Base-by-base conservation (phyloP, 2,329 filamentous ascomycete species). In the Parastagonospora avenae region DNA sequence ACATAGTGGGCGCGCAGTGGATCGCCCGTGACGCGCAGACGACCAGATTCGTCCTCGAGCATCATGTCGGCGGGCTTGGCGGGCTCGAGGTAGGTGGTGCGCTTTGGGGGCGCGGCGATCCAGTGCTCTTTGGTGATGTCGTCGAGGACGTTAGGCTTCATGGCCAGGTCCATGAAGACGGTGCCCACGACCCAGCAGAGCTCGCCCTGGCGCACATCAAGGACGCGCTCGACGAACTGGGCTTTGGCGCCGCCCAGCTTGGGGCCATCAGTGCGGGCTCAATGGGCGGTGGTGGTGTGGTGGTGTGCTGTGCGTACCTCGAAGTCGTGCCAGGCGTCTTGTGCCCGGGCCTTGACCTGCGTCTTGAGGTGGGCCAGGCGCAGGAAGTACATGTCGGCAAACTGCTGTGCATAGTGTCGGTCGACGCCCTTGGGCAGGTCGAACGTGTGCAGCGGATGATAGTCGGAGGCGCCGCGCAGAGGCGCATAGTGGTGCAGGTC, bases 121-220 rank as follows among this genome's bases (percentile, higher is more conserved):
- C 91, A 97, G 70, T 92, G 90, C 89, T 97, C 93, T 75, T 95
- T 96, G 35, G 90, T 89, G 36, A 99, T 90, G 64, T 99, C 94
- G 52, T 97, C 92, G 30, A 99, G 78, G 71, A 99, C 93, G 68
- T 95, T 96, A 1, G 95, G 94, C 77, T 99, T 99, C 66, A 97
- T 75, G 2, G 90, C 85, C 91, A 99, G 92, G 58, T 97, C 91
- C 89, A 97, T 96, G 73, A 96, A 99, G 29, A 97, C 86, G 0
- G 94, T 99, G 12, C 95, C 94, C 0, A 88, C 83, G 12, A 99
- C 89, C 92, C 93, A 99, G 77, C 93, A 97, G 31, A 97, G 79
- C 76, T 97, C 87, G 57, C 94, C 94, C 77, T 97, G 94, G 54
- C 93, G 86, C 44, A 99, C 94, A 75, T 99, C 93, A 28, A 99